Percentiles rank a stretch among this genome's conserved stretches.
Evolutionary conservation across 495 filamentous ascomycete genomes (phyloP).

Genomic region (Rusavskia elegans): DNA sequence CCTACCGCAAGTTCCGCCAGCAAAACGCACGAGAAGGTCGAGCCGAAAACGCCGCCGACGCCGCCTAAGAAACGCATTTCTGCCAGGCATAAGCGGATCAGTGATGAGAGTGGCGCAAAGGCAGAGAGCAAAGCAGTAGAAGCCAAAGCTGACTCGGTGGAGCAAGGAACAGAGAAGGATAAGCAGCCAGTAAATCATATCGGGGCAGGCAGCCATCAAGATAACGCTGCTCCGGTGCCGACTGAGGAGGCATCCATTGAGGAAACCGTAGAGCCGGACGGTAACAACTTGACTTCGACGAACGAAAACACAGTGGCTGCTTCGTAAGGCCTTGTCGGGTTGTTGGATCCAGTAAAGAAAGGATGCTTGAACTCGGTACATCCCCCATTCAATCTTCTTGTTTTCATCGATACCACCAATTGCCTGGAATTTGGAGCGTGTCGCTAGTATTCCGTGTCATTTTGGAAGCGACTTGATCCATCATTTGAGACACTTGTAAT

Average conservation of each 20-base stretch:
- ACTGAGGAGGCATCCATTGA: background rate
- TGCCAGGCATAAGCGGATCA: constrained; percentile 8
- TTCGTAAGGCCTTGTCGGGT: no score
- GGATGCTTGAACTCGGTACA: no score
- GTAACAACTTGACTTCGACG: no score
- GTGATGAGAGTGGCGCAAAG: constrained; percentile 4
- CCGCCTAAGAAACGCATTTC: constrained; percentile 16
- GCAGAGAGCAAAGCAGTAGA: constrained; percentile 6
- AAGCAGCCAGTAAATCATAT: background rate
- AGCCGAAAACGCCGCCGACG: constrained; percentile 25
- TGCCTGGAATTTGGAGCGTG: background rate
- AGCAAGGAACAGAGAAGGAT: background rate
- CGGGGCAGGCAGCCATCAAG: background rate
- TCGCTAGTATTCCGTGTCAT: background rate
- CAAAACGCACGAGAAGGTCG: constrained; percentile 58
- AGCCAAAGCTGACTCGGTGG: background rate
- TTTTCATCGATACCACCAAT: no score
- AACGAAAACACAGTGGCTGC: no score
- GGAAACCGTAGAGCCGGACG: background rate
- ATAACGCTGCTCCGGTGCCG: background rate
- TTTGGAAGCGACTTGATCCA: background rate
- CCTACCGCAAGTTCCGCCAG: constrained; percentile 66
- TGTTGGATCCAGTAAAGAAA: no score
- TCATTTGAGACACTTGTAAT: background rate
- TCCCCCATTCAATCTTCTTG: no score